Conservation (phyloP, 2,329 filamentous ascomycete genomes). For the Aspergillus alliaceus region DNA sequence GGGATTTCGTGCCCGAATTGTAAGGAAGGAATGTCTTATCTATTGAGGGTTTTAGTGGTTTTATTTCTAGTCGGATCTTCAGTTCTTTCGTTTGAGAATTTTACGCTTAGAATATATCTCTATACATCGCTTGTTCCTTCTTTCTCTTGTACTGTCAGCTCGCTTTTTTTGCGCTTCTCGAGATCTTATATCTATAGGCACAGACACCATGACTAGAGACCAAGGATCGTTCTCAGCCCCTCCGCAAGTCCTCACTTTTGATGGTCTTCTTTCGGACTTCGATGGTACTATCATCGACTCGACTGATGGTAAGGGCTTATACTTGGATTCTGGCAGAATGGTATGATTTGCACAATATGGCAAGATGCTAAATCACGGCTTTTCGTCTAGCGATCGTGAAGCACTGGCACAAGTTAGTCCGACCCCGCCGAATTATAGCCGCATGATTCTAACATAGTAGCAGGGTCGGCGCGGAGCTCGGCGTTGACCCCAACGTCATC, state of each 20-base stretch:
- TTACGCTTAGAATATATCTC: background rate
- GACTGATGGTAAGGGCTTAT: slow-evolving; percentile 40
- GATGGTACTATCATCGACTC: slow-evolving; percentile 51
- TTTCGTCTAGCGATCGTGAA: slow-evolving; percentile 56
- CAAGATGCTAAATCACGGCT: slow-evolving; percentile 38
- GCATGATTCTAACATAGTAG: background rate
- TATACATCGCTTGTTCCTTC: background rate
- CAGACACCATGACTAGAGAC: slow-evolving; percentile 31
- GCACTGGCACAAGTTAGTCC: slow-evolving; percentile 58
- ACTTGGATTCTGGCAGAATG: slow-evolving; percentile 42
- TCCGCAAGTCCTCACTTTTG: slow-evolving; percentile 38
- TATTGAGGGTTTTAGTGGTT: background rate
- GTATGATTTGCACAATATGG: slow-evolving; percentile 46
- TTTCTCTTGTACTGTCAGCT: slow-evolving; percentile 3
- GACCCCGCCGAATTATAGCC: background rate
- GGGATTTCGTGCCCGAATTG: background rate
- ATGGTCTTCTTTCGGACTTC: slow-evolving; percentile 50
- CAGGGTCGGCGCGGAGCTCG: slow-evolving; percentile 70
- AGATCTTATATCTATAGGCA: slow-evolving; percentile 12
- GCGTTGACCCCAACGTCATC: slow-evolving; percentile 80
- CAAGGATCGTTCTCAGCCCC: slow-evolving; percentile 42
- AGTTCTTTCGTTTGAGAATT: background rate
- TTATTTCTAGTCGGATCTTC: background rate
- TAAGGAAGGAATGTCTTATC: background rate
- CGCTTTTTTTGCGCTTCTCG: slow-evolving; percentile 2